Base-by-base conservation (phyloP, 768 basidiomycete species). In the Podaxis pistillaris region DNA sequence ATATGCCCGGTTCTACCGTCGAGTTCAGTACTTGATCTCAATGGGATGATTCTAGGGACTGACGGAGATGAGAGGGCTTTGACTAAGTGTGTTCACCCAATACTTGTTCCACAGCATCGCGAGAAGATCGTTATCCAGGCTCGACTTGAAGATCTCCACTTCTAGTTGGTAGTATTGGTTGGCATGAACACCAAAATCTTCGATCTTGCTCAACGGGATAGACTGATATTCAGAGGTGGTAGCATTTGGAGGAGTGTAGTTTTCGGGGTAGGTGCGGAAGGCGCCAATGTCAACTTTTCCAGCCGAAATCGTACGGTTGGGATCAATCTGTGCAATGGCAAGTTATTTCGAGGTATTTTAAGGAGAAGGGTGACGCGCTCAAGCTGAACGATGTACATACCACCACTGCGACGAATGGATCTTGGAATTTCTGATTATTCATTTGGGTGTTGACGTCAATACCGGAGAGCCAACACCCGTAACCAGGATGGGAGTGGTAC, bases 221-320 rank as follows among this genome's bases (percentile, higher is more conserved):
- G 92, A 94, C 73, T 99, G 96, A 69, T 98, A 98, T 73, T 96
- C 91, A 26, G 91, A 91, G 1, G 88, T 74, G 1, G 84, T 76
- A 0, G 80, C 81, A 53, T 79, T 81, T 17, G 92, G 87, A 2
- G 96, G 95, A 1, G 89, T 94, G 76, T 97, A 97, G 68, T 89
- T 90, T 79, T 94, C 93, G 3, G 97, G 97, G 73, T 93, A 99
- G 0, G 97, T 98, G 63, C 97, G 83, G 84, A 99, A 99, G 4
- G 97, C 97, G 60, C 97, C 96, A 68, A 99, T 98, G 74, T 98
- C 97, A 54, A 99, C 97, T 76, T 94, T 96, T 28, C 97, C 97
- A 0, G 96, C 96, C 8, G 96, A 98, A 68, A 99, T 90, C 40
- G 96, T 99, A 65, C 96, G 91, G 76, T 98, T 98, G 7, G 96